Percentiles rank a stretch among this genome's conserved stretches.
phyloP scores from a whole-genome alignment of 2,329 filamentous ascomycete genomes.

The Monosporascus sp. region DNA sequence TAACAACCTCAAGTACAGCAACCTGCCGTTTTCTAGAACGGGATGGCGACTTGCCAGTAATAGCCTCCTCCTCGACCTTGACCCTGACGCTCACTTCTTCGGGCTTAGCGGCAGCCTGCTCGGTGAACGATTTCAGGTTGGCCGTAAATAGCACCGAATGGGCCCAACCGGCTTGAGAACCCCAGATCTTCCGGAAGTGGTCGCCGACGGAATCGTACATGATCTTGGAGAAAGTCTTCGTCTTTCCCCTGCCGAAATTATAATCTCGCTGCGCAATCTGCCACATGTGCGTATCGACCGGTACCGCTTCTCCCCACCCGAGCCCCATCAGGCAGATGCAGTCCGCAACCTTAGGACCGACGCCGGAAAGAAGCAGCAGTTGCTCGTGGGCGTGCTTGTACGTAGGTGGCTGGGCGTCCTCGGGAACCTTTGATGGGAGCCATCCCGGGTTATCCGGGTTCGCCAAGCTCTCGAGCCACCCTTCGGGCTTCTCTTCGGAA shows the following conservation, averaged over 20 bases:
- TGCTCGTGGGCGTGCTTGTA: slow-evolving; percentile 78
- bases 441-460: slow-evolving; percentile 68
- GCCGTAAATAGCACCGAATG: slow-evolving; percentile 96
- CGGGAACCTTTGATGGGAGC: slow-evolving; percentile 42
- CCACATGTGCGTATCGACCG: slow-evolving; percentile 97
- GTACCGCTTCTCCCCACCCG: slow-evolving; percentile 91
- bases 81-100: slow-evolving; percentile 21
- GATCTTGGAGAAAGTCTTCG: slow-evolving; percentile 76
- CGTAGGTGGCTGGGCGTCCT: slow-evolving; percentile 47
- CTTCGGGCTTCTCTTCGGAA: slow-evolving; percentile 56
- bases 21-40: slow-evolving; percentile 15
- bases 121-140: slow-evolving; percentile 79
- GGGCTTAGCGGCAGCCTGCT: slow-evolving; percentile 43
- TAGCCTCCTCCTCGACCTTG: slow-evolving; percentile 19
- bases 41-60: slow-evolving; percentile 3
- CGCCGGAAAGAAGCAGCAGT: slow-evolving; percentile 74
- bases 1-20: slow-evolving; percentile 13
- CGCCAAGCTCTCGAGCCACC: slow-evolving; percentile 72
- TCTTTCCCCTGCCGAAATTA: slow-evolving; percentile 79
- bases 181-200: slow-evolving; percentile 86
- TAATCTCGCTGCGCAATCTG: slow-evolving; percentile 97
- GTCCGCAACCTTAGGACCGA: slow-evolving; percentile 94
- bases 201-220: slow-evolving; percentile 89
- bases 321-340: slow-evolving; percentile 96
- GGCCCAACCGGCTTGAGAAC: slow-evolving; percentile 91